Evolutionary conservation across 306 rosid genomes (phyloP).

Genomic region (Styphnolobium japonicum): DNA sequence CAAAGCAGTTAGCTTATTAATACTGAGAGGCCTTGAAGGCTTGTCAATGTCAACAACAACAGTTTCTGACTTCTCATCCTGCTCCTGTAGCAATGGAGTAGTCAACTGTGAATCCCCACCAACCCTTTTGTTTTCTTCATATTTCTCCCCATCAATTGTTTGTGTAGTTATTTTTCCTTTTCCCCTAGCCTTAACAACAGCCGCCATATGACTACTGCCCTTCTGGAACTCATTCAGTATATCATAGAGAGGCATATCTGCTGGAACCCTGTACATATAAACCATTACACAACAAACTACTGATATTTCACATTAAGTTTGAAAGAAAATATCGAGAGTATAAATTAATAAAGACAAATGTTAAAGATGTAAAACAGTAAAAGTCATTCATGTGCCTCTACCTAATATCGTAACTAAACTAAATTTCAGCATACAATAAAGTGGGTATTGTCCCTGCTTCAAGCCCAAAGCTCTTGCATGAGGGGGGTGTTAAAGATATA

Average conservation of each 20-base stretch:
- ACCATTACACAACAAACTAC: slow-evolving; percentile 28
- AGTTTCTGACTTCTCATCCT: slow-evolving; percentile 37
- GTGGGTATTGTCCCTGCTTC: background rate
- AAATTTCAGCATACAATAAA: background rate
- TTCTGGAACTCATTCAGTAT: slow-evolving; percentile 96
- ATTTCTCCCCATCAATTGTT: slow-evolving; percentile 47
- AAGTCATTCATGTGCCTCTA: slow-evolving; percentile 4
- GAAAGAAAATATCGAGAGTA: slow-evolving; percentile 2
- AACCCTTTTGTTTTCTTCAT: slow-evolving; percentile 33
- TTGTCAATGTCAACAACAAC: slow-evolving; percentile 69
- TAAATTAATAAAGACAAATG: slow-evolving; percentile 9
- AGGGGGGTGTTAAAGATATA: background rate
- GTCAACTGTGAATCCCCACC: slow-evolving; percentile 51
- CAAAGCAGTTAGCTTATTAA: slow-evolving; percentile 33
- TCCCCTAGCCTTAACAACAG: slow-evolving; percentile 75
- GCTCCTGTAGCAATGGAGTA: slow-evolving; percentile 66
- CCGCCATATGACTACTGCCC: slow-evolving; percentile 99
- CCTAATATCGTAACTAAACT: background rate
- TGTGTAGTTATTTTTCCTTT: slow-evolving; percentile 47
- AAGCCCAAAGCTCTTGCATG: slow-evolving; percentile 1
- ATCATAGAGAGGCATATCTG: slow-evolving; percentile 97
- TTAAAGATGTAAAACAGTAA: background rate
- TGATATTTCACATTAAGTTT: slow-evolving; percentile 9
- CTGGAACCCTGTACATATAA: slow-evolving; percentile 72
- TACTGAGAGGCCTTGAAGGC: slow-evolving; percentile 40